Evolutionary conservation across 1,284 basidiomycete genomes (phyloP).

Genomic region (Irpex sp.): DNA sequence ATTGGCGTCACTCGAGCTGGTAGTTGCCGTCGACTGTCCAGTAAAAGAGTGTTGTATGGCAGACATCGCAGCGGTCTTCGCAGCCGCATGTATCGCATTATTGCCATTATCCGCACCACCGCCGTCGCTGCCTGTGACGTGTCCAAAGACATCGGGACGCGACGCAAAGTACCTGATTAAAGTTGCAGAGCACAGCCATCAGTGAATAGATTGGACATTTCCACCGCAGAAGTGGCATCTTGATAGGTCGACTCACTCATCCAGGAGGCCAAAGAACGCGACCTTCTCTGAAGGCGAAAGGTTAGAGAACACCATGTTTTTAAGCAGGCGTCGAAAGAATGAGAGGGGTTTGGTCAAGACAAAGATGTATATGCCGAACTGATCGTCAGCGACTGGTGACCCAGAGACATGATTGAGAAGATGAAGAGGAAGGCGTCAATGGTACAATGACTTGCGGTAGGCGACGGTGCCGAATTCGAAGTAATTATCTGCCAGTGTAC

Average conservation of each 20-base stretch:
- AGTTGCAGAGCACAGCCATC: background rate
- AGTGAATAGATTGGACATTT: background rate
- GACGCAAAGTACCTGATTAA: conserved; percentile 63
- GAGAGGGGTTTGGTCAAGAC: background rate
- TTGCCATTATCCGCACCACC: background rate
- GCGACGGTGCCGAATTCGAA: too few relatives aligned
- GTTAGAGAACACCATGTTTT: conserved; percentile 61
- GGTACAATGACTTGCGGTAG: background rate
- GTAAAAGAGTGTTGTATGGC: background rate
- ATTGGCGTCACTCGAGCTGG: background rate
- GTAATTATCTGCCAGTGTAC: background rate
- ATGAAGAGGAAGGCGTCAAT: background rate
- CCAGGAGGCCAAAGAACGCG: conserved; percentile 71
- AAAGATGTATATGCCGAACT: background rate
- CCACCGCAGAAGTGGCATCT: background rate
- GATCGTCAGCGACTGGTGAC: background rate
- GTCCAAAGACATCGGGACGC: conserved; percentile 56
- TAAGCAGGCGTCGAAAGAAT: background rate
- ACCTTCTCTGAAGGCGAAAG: conserved; percentile 63
- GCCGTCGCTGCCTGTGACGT: conserved; percentile 16
- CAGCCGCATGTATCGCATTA: conserved; percentile 4
- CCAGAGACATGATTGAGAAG: background rate
- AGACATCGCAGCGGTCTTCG: conserved; percentile 1
- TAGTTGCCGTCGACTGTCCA: background rate
- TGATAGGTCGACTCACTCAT: conserved; percentile 45